Evolutionary conservation across 345 rosid genomes (phyloP).

Genomic region (Aegle marmelos): DNA sequence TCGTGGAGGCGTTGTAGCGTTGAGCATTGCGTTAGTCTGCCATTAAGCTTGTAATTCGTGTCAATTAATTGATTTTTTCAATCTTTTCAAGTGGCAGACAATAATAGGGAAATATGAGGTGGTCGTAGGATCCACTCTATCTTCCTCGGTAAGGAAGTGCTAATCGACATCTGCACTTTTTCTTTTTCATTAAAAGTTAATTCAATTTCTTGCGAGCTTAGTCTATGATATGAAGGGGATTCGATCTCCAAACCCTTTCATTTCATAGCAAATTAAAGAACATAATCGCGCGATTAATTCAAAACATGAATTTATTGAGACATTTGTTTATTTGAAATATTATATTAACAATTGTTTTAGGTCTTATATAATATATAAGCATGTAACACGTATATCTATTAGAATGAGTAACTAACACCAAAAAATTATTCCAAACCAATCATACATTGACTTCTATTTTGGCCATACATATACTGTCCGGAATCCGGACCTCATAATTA

Average conservation of each 20-base stretch:
- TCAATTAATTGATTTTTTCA: background rate
- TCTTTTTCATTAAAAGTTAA: background rate
- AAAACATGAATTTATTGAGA: background rate
- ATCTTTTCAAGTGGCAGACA: conserved; percentile 7
- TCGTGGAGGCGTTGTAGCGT: background rate
- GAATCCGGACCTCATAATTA: background rate
- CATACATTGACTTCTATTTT: background rate
- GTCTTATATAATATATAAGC: too few species aligned
- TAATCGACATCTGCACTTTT: background rate
- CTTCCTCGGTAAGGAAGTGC: background rate
- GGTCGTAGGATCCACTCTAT: background rate
- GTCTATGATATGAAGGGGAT: background rate
- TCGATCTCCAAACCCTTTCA: background rate
- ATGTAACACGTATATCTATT: background rate
- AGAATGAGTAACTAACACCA: background rate
- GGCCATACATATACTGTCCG: background rate
- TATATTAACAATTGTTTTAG: too few species aligned
- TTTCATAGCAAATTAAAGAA: background rate
- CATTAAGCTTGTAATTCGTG: background rate
- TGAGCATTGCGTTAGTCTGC: background rate
- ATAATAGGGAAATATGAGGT: background rate
- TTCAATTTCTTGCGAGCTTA: background rate
- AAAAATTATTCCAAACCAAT: background rate
- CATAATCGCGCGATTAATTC: too few species aligned
- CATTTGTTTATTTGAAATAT: background rate